Evolutionary conservation across 2,329 filamentous ascomycete genomes (phyloP).

Genomic region (Sarocladiaceae sp.): DNA sequence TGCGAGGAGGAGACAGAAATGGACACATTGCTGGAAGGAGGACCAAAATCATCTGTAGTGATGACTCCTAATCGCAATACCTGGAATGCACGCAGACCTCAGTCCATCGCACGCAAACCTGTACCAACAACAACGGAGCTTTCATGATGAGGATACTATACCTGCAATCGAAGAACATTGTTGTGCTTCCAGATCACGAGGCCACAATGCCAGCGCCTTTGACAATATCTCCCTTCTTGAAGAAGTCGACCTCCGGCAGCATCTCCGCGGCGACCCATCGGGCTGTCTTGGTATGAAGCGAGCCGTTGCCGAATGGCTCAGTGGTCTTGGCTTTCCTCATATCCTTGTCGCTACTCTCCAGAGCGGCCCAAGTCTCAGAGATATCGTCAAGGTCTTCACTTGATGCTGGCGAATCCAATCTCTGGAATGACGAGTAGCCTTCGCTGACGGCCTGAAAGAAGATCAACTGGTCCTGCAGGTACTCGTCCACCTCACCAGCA

Average conservation of each 20-base stretch:
- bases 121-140: neutral
- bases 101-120: neutral
- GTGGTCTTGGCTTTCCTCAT: slow-evolving; percentile 37
- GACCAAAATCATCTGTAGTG: neutral
- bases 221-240: slow-evolving; percentile 42
- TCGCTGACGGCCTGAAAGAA: slow-evolving; percentile 53
- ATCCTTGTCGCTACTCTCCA: slow-evolving; percentile 20
- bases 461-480: slow-evolving; percentile 55
- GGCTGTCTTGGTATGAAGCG: slow-evolving; percentile 51
- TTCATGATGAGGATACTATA: too few species aligned
- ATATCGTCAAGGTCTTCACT: neutral
- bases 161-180: too few species aligned
- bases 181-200: neutral
- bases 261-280: slow-evolving; percentile 52
- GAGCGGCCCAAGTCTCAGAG: slow-evolving; percentile 2
- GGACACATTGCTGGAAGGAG: neutral
- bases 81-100: neutral
- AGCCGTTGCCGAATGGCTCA: slow-evolving; percentile 50
- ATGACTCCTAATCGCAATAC: neutral
- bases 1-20: neutral
- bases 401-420: slow-evolving; percentile 9
- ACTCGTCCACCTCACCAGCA: slow-evolving; percentile 46
- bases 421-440: slow-evolving; percentile 42
- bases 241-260: slow-evolving; percentile 42
- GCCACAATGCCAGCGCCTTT: slow-evolving; percentile 34